Base-by-base conservation (phyloP, 2,329 filamentous ascomycete species). In the Diaporthe longicolla region DNA sequence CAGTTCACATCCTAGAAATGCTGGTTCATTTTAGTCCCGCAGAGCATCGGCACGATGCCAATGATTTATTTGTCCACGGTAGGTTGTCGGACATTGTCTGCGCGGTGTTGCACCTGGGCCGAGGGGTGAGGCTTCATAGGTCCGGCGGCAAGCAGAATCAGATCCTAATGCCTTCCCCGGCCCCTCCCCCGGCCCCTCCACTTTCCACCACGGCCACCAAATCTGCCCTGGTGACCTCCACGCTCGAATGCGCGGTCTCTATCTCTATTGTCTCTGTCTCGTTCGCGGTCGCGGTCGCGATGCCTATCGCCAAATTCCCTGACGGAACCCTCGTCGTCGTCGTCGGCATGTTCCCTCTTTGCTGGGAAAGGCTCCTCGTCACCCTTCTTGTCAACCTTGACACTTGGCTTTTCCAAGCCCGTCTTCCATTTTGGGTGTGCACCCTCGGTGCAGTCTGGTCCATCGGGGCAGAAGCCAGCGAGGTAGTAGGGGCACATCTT, bases 401-500 rank as follows among this genome's bases (percentile, higher is more conserved):
- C 91, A 40, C 90, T 90, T 10, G 93, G 94, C 85, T 93, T 93
- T 81, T 94, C 93, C 52, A 95, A 85, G 76, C 95, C 92, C 79
- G 90, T 90, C 32, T 92, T 90, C 92, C 94, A 98, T 74, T 92
- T 89, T 4, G 96, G 92, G 83, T 99, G 97, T 8, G 94, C 93
- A 26, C 94, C 94, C 76, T 93, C 90, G 80, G 91, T 92, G 84
- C 97, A 99, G 10, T 86, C 86, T 75, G 87, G 89, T 1, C 83
- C 96, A 72, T 97, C 93, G 0, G 97, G 97, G 82, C 97, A 99
- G 86, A 99, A 99, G 1, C 97, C 97, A 10, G 95, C 95, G 21
- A 98, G 86, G 81, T 97, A 99, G 82, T 93, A 98, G 1, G 88
- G 88, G 81, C 97, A 99, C 9, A 98, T 83, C 77, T 89, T 92